Evolutionary conservation across 352 stramenopile species (phyloP).

Genomic region (Pythium dissimile): DNA sequence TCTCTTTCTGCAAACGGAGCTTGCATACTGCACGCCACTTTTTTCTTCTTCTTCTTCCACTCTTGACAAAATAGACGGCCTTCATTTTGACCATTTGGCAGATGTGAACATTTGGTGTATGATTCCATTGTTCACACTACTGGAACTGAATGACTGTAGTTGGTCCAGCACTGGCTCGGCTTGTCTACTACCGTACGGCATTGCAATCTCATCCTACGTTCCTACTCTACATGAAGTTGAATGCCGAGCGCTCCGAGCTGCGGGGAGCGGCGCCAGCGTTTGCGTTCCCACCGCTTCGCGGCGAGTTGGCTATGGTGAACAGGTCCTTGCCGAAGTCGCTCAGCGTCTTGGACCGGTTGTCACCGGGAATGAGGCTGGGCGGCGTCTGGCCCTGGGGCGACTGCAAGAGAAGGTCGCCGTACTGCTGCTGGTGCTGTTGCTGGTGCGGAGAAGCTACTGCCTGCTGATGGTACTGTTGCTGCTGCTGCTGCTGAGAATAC

Average conservation of each 20-base stretch:
- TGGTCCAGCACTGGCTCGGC: not conserved
- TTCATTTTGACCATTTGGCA: not conserved
- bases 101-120: not conserved
- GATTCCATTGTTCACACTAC: not conserved
- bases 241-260: slow-evolving; percentile 62
- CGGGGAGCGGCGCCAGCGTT: slow-evolving; percentile 18
- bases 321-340: slow-evolving; percentile 84
- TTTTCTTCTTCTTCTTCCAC: not conserved
- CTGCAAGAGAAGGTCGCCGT: slow-evolving; percentile 28
- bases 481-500: slow-evolving; percentile 6
- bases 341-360: slow-evolving; percentile 62
- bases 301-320: slow-evolving; percentile 84
- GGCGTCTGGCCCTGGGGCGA: slow-evolving; percentile 26
- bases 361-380: slow-evolving; percentile 25
- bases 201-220: slow-evolving; percentile 1
- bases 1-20: no score
- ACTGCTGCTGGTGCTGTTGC: slow-evolving; percentile 29
- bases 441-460: slow-evolving; percentile 14
- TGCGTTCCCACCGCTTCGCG: slow-evolving; percentile 36
- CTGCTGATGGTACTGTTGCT: slow-evolving; percentile 26
- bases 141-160: not conserved
- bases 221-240: slow-evolving; percentile 89
- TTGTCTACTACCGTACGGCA: slow-evolving; percentile 2
- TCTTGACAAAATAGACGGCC: slow-evolving; percentile 24
- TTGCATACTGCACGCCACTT: not conserved